Evolutionary conservation across 257 asterid genomes (phyloP), one percentile per base, ranked within the genome.

Genomic region (Capsicum pubescens): DNA sequence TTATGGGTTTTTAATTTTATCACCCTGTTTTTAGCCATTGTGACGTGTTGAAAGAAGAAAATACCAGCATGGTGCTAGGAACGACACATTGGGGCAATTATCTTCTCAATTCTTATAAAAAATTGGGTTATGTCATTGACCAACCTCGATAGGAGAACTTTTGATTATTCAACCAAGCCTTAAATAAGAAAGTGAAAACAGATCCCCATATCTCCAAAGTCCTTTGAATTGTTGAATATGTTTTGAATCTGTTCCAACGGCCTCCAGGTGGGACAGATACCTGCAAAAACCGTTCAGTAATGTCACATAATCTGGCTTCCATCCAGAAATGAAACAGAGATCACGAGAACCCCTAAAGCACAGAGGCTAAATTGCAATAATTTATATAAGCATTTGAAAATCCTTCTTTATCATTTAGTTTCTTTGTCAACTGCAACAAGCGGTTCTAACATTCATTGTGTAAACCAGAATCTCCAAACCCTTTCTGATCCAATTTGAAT

Each of bases 201-300:
- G 90, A 93, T 81, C 98, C 98, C 99, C 99, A 97, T 86, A 97
- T 97, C 85, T 97, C 99, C 88, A 97, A 84, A 68, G 98, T 93
- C 88, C 99, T 93, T 86, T 97, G 98, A 82, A 97, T 90, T 36
- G 99, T 96, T 17, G 99, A 96, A 87, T 96, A 96, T 6, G 98
- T 97, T 87, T 95, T 97, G 79, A 95, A 97, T 88, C 97, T 87
- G 88, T 89, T 92, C 99, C 99, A 97, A 48, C 98, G 97, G 58
- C 99, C 99, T 82, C 99, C 99, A 83, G 98, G 98, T 44, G 95
- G 87, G 86, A 95, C 98, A 66, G 99, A 95, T 64, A 95, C 99
- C 99, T 97, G 88, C 86, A 85, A 78, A 52, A 82, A 64, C 46
- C 78, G 79, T 84, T 26, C 81, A 52, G 63, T 8, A 54, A 26